phyloP scores from a whole-genome alignment of 768 basidiomycete species.

The Macrocybe gigantea region DNA sequence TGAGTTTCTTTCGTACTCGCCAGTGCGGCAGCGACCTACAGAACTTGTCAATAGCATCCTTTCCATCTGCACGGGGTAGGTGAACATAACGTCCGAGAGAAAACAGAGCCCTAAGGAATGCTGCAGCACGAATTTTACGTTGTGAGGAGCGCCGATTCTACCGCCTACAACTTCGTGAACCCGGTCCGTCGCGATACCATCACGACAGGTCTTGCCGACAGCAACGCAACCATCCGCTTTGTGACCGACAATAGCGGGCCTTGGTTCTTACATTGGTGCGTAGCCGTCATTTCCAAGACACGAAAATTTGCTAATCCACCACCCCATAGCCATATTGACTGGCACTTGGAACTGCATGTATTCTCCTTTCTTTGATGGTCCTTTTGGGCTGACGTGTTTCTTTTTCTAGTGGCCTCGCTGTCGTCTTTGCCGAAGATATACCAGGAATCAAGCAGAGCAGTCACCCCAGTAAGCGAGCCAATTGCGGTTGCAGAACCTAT shows the following conservation, averaged over 20 bases:
- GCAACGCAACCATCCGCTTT: constrained; percentile 43
- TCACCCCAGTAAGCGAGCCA: constrained; percentile 1
- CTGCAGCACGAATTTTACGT: constrained; percentile 31
- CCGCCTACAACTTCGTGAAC: constrained; percentile 34
- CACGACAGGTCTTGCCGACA: constrained; percentile 9
- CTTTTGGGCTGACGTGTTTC: not conserved
- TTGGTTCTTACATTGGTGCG: constrained; percentile 30
- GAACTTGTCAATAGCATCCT: not conserved
- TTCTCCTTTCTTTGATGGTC: not conserved
- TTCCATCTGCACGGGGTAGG: constrained; percentile 19
- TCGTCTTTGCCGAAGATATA: constrained; percentile 25
- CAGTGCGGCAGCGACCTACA: not conserved
- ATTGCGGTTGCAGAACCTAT: not conserved
- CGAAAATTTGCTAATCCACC: not conserved
- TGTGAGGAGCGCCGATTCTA: constrained; percentile 28
- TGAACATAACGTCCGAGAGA: not conserved
- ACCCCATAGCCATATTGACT: constrained; percentile 30
- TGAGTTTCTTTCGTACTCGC: constrained; percentile 3
- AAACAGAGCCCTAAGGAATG: too few relatives aligned
- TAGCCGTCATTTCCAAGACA: constrained; percentile 22
- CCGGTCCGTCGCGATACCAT: constrained; percentile 31
- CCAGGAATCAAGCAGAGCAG: not conserved
- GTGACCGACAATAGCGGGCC: constrained; percentile 44
- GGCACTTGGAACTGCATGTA: constrained; percentile 25
- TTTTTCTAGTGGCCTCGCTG: constrained; percentile 21